Conservation (phyloP, 2,329 filamentous ascomycete species). For the Fusarium sp. region DNA sequence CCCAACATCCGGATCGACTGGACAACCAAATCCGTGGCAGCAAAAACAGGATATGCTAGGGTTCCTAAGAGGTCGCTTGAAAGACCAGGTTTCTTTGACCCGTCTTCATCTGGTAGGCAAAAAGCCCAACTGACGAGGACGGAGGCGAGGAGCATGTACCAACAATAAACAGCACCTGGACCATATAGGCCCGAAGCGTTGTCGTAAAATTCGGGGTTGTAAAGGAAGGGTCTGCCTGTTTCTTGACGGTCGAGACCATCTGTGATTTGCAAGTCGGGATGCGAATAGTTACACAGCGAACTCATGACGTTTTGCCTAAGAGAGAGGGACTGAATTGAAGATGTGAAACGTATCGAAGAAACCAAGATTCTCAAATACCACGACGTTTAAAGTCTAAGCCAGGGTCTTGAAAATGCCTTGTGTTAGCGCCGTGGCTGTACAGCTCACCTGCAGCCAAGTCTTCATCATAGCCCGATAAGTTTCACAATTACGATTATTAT, state of each 20-base stretch:
- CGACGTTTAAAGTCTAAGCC: neutral
- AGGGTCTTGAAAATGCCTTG: neutral
- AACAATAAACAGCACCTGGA: constrained; percentile 13
- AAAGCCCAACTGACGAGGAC: neutral
- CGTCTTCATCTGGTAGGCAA: neutral
- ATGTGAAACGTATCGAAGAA: too few relatives aligned
- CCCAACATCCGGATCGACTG: neutral
- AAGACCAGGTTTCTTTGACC: neutral
- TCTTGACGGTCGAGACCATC: neutral
- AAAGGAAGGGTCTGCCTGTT: neutral
- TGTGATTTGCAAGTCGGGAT: constrained; percentile 9
- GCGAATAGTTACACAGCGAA: constrained; percentile 21
- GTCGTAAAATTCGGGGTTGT: constrained; percentile 20
- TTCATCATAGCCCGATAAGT: too few relatives aligned
- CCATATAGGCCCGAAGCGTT: constrained; percentile 7
- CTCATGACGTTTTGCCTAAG: neutral
- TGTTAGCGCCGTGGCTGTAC: constrained; percentile 8
- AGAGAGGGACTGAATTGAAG: accelerated
- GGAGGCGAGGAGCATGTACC: constrained; percentile 16
- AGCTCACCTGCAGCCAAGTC: neutral
- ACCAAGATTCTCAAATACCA: too few relatives aligned
- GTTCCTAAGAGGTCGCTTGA: constrained; percentile 14
- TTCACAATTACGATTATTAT: too few relatives aligned
- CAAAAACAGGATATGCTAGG: constrained; percentile 11
- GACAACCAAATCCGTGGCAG: neutral